A percentile compares a stretch with the other conserved stretches of the same genome.
phyloP scores from a whole-genome alignment of 306 rosid genomes.

The Cucurbita ficifolia region DNA sequence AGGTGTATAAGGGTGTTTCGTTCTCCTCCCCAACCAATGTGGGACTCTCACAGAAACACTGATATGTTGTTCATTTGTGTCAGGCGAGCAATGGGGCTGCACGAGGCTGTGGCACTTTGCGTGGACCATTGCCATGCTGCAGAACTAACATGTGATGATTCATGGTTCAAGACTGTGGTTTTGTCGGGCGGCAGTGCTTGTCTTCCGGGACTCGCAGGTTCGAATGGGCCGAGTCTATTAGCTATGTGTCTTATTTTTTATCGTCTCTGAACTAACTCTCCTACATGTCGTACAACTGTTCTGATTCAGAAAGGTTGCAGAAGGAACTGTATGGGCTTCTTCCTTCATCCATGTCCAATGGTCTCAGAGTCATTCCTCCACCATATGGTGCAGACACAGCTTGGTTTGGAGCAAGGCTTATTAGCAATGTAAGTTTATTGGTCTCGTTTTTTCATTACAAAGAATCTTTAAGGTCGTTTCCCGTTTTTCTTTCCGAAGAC shows the following conservation, averaged over 20 bases:
- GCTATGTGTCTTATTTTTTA: no score
- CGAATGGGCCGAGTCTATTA: no score
- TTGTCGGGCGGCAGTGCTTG: constrained; percentile 77
- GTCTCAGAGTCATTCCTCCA: constrained; percentile 59
- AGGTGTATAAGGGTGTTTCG: no score
- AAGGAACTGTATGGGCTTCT: constrained; percentile 50
- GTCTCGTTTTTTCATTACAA: neutral
- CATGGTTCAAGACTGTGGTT: constrained; percentile 75
- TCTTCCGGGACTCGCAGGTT: constrained; percentile 86
- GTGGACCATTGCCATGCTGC: constrained; percentile 66
- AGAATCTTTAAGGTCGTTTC: neutral
- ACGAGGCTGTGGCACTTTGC: constrained; percentile 79
- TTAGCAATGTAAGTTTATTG: constrained; percentile 54
- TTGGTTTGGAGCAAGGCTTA: constrained; percentile 81
- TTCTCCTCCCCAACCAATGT: no score
- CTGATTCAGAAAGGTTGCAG: constrained; percentile 51
- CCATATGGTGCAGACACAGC: constrained; percentile 66
- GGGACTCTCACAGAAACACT: neutral
- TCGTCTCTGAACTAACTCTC: neutral
- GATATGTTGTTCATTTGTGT: constrained; percentile 6
- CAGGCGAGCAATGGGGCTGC: constrained; percentile 75
- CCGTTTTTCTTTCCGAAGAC: neutral
- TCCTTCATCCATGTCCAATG: constrained; percentile 37
- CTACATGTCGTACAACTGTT: constrained; percentile 7
- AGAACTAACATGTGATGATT: constrained; percentile 37